Evolutionary conservation across 2,329 filamentous ascomycete species (phyloP), one percentile per base, ranked within the genome.

Genomic region (Diaporthe velutina): DNA sequence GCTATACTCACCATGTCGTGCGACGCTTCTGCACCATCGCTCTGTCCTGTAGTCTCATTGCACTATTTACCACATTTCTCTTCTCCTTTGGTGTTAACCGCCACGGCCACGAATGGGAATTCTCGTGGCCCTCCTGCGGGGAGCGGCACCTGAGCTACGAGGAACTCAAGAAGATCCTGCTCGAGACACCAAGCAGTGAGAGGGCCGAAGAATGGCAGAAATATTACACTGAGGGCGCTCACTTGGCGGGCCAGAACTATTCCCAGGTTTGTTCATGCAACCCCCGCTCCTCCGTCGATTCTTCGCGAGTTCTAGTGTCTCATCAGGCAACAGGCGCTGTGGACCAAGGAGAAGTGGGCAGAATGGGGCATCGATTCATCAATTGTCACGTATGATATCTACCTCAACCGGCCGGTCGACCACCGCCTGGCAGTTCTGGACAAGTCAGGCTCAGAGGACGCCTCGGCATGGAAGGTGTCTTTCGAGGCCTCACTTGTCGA

Each of bases 401-500:
- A 94, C 78, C 86, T 96, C 80, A 96, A 96, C 82, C 95, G 95
- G 77, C 94, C 94, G 6, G 83, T 92, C 10, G 92, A 91, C 70
- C 93, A 95, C 79, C 88, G 92, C 35, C 84, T 96, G 74, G 92
- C 92, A 15, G 83, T 96, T 40, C 84, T 95, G 70, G 86, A 90
- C 79, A 89, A 87, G 78, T 77, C 82, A 79, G 55, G 50, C 13
- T 38, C 64, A 28, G 66, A 81, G 83, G 79, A 82, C 35, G 78
- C 83, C 1, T 79, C 82, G 17, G 79, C 81, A 4, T 93, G 91
- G 87, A 88, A 90, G 70, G 88, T 96, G 38, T 88, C 90, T n/a
- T 98, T 93, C 80, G 92, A 95, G 81, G 96, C 96, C 0, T 92
- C 91, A 1, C 85, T 98, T 54, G 91, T 94, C 78, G 97, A 99